Evolutionary conservation across 805 yeast species (phyloP), one percentile per base, ranked within the genome.

Genomic region (Wickerhamiella vanderwaltii): DNA sequence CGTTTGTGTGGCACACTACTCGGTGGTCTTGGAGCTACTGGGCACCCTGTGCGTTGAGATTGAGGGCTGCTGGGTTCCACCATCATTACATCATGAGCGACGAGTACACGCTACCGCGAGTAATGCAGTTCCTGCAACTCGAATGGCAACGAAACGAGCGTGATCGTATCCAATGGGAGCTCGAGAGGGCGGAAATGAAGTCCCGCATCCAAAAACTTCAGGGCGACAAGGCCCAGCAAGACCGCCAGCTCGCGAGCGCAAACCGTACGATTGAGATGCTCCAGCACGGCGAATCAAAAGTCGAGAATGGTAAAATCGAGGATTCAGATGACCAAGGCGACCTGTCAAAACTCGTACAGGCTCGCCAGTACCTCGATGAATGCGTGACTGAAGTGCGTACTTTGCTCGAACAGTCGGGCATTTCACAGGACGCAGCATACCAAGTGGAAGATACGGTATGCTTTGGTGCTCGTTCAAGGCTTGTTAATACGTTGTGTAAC

Each of bases 81-180:
- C 26, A 23, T 7, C 7, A 7, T 11, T 23, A 11, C 20, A 22
- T 11, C 32, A 52, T 47, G 49, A 46, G 48, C 37, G 48, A 45
- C 30, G 61, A 56, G 47, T 58, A 60, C 54, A 54, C 63, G 35
- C 55, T 61, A 37, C 64, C 63, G 24, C 80, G 81, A 39, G 75
- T 76, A 24, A 73, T 76, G 74, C 71, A 73, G 51, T 76, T 71
- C 47, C 63, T 76, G 51, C 81, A 76, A 53, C 61, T 70, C 18
- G 80, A 76, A 50, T 75, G 75, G 68, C 74, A 76, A 41, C 68
- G 66, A 45, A 72, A 71, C 54, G 81, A 76, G 53, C 68, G 73
- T 42, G 75, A 72, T 48, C 61, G 77, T 39, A 71, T 75, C 41
- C 69, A 69, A 33, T 75, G 78, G 77, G 76, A 71, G 45, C 59